Base-by-base conservation (phyloP, 805 yeast genomes). In the Candida easanensis region DNA sequence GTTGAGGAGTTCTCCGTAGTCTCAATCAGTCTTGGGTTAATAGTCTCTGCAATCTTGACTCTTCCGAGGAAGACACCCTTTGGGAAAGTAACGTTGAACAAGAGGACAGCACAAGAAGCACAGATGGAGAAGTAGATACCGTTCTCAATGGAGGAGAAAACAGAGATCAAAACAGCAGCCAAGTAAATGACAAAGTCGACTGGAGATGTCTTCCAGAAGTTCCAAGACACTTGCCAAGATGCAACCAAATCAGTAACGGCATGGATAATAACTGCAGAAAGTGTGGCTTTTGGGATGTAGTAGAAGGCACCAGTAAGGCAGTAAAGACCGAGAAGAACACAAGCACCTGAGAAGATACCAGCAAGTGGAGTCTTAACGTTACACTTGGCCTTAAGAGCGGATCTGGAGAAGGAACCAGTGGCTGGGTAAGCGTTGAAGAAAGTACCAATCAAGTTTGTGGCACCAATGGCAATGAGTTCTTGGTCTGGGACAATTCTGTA, bases 291-390 rank as follows among this genome's bases (percentile, higher is more conserved):
- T 39, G 97, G 96, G 64, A 90, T 90, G 68, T 77, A 90, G 69
- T 74, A 88, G 70, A 90, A 90, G 5, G 95, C 84, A 45, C 72
- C 73, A 5, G 97, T 89, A 56, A 90, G 75, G 46, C 85, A 81
- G 64, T 89, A 90, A 50, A 90, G 73, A 2, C 97, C 96, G 50
- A 90, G 69, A 49, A 90, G 67, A 20, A 90, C 97, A 65, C 91
- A 89, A 35, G 77, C 79, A 61, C 97, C 97, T 11, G 96, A 86
- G 65, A 82, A 85, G 33, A 88, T 74, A 68, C 97, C 96, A 35
- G 96, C 95, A 48, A 90, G 70, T 27, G 97, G 97, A 17, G 97
- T 90, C 60, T 89, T 79, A 36, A 90, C 97, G 62, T 96, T 95
- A 75, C 96, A 90, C 67, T 90, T 90, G 39, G 95, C 83, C 68